Percentiles rank a stretch among this genome's conserved stretches.
phyloP scores from a whole-genome alignment of 306 rosid genomes.

The Arachis hypogaea region DNA sequence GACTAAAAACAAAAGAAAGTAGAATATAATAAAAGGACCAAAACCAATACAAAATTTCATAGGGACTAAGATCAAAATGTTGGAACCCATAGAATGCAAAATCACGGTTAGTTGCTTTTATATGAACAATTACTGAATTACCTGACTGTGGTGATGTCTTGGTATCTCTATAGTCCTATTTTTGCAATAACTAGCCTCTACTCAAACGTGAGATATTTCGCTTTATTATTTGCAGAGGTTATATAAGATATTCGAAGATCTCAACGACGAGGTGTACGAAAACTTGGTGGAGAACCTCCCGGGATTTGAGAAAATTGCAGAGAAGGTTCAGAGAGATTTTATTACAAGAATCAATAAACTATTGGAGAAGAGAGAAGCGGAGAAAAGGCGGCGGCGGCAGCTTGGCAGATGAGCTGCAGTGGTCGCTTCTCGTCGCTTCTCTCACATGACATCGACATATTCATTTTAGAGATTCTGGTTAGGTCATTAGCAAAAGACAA shows the following conservation, averaged over 20 bases:
- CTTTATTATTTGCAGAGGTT: conserved; percentile 56
- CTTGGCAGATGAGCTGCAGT: conserved; percentile 37
- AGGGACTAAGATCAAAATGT: no score
- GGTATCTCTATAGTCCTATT: neutral
- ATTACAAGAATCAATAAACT: conserved; percentile 31
- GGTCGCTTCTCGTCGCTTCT: conserved; percentile 15
- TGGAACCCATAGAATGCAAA: no score
- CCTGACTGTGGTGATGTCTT: neutral
- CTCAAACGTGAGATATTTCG: conserved; percentile 28
- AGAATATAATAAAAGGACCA: no score
- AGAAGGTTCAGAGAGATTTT: conserved; percentile 41
- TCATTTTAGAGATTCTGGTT: neutral
- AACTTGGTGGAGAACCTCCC: conserved; percentile 48
- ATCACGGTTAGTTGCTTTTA: neutral
- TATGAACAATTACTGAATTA: neutral
- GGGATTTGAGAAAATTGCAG: conserved; percentile 55
- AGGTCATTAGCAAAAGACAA: neutral
- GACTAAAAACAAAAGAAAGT: no score
- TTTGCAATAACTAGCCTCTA: conserved; percentile 17
- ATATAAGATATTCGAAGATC: conserved; percentile 29
- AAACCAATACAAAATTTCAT: no score
- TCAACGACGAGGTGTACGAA: conserved; percentile 24
- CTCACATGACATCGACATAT: conserved; percentile 28
- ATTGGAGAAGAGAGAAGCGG: conserved; percentile 38
- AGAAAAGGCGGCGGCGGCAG: conserved; percentile 39